Base-by-base conservation (phyloP, 768 basidiomycete genomes). In the Neoboletus subvelutipes region DNA sequence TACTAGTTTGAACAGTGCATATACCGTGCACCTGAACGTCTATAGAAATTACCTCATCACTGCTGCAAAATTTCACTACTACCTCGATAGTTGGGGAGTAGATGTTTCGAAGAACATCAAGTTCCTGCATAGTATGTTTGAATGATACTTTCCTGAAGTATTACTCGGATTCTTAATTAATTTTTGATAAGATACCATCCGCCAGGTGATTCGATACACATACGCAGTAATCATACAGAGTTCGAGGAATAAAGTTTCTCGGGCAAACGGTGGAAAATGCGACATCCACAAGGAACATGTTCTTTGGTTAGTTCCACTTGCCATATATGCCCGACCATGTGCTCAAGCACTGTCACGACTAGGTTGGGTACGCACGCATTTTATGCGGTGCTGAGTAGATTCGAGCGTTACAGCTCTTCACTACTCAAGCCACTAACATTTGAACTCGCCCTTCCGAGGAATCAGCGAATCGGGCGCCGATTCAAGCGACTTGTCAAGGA, bases 301-400 rank as follows among this genome's bases (percentile, higher is more conserved):
- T 20, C 62, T 78, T 34, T 94, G 91, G 92, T 92, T 62, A 63
- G 81, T 62, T 20, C 53, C 42, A 12, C 40, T 29, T n/a, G 20
- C 12, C 12, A 42, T 20, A 34, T 33, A 29, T 47, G 7, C 20
- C 31, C 34, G 52, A 49, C 39, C 47, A 20, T 55, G 26, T 37
- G 42, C 48, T 66, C 33, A 57, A 40, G 41, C 12, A 20, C 55
- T 40, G 20, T 33, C 29, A 29, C 50, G 33, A 33, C 33, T 41
- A 95, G 93, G 92, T 80, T 95, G 24, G 90, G 92, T 41, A 79
- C 79, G 45, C 86, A 87, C 58, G 94, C 94, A 3, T 94, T 95
- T 71, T 78, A 83, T 64, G 73, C 80, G 11, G 78, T 92, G 50
- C 69, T 94, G 5, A 77, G 76, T 15, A 76, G 81, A 58, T 77